phyloP scores from a whole-genome alignment of 192 early-diverging fungal species.

The Piromyces finnis region DNA sequence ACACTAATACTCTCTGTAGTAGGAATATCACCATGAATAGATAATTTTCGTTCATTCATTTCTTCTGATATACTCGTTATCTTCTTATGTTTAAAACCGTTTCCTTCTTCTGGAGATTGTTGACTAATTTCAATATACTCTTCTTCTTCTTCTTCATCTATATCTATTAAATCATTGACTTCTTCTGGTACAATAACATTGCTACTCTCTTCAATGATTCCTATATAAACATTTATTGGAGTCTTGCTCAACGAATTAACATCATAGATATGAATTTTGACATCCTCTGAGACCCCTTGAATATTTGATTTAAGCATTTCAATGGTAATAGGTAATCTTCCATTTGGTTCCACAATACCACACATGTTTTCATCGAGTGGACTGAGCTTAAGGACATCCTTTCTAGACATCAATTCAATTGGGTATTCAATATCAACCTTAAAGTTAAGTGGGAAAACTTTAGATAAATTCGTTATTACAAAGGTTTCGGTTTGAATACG shows the following conservation, averaged over 20 bases:
- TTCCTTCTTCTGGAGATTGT: background rate
- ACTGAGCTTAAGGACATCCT: constrained; percentile 32
- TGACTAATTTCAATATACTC: background rate
- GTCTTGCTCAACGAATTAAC: constrained; percentile 35
- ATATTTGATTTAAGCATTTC: constrained; percentile 38
- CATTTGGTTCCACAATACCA: constrained; percentile 37
- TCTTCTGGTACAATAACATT: background rate
- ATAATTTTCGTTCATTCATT: background rate
- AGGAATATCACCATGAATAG: background rate
- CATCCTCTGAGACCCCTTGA: constrained; percentile 49
- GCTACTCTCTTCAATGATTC: constrained; percentile 32
- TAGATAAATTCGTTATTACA: constrained; percentile 43
- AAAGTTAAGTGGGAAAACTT: constrained; percentile 40
- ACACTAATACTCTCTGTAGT: too few relatives aligned
- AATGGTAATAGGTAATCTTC: constrained; percentile 30
- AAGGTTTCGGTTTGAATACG: constrained; percentile 20
- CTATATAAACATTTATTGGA: constrained; percentile 38
- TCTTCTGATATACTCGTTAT: background rate
- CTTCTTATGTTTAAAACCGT: background rate
- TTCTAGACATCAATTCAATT: constrained; percentile 42
- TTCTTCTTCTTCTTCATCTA: background rate
- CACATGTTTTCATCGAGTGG: constrained; percentile 34
- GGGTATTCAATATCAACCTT: constrained; percentile 55
- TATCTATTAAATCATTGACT: background rate
- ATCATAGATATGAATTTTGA: constrained; percentile 56